Percentiles rank a stretch among this genome's conserved stretches.
Evolutionary conservation across 208 protist species (phyloP).

Genomic region (Acanthamoeba polyphaga): DNA sequence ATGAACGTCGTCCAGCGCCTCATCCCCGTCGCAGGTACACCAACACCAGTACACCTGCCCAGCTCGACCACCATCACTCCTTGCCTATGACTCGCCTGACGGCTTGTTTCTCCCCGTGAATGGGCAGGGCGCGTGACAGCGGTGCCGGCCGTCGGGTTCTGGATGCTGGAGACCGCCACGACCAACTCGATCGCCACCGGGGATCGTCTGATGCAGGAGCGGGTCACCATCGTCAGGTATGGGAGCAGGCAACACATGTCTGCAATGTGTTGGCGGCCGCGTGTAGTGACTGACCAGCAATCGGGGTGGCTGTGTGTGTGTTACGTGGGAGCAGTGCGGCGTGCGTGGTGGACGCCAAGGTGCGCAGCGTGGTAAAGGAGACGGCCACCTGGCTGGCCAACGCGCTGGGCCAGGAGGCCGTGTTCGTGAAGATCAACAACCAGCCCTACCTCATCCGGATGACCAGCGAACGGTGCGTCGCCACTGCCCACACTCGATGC

Average conservation of each 20-base stretch:
- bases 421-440: conserved; percentile 69
- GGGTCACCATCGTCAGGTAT: conserved; percentile 49
- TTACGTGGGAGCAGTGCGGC: not conserved
- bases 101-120: not conserved
- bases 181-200: not conserved
- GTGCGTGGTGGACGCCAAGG: conserved; percentile 41
- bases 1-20: conserved; percentile 59
- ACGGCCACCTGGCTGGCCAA: conserved; percentile 51
- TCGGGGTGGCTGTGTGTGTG: too few relatives aligned
- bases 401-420: conserved; percentile 43
- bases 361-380: conserved; percentile 7
- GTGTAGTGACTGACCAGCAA: too few relatives aligned
- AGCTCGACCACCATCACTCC: not conserved
- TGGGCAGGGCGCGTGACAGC: conserved; percentile 21
- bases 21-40: conserved; percentile 12
- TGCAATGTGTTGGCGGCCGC: not conserved
- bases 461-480: not conserved
- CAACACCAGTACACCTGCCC: not conserved
- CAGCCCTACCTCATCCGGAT: conserved; percentile 48
- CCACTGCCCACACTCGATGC: not conserved
- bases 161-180: conserved; percentile 7
- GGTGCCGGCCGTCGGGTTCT: conserved; percentile 29
- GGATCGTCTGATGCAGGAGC: conserved; percentile 38
- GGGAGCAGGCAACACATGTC: not conserved
- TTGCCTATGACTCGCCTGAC: not conserved